Conservation (phyloP, 768 basidiomycete genomes). For the Trichaptum fuscoviolaceum region DNA sequence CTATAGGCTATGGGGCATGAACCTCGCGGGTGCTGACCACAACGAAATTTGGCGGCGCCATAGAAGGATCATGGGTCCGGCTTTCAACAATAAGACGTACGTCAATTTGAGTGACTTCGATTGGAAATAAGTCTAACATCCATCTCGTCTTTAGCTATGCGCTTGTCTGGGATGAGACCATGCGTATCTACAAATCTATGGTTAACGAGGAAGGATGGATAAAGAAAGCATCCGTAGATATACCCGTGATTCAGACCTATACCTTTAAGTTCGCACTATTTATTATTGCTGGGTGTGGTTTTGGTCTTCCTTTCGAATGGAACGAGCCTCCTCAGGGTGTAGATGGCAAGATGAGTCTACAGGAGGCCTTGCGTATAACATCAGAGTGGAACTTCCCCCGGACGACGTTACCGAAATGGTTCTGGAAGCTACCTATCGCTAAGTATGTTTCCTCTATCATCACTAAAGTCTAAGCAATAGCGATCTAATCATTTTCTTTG, state of each 20-base stretch:
- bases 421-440: constrained; percentile 30
- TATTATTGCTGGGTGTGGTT: constrained; percentile 17
- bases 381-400: constrained; percentile 24
- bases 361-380: constrained; percentile 32
- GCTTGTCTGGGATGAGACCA: constrained; percentile 18
- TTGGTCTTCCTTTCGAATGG: constrained; percentile 18
- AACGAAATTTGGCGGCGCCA: constrained; percentile 17
- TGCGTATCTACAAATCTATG: constrained; percentile 16
- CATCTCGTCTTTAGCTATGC: constrained; percentile 11
- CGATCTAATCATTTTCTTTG: neutral
- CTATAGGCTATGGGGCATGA: constrained; percentile 14
- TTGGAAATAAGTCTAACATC: neutral
- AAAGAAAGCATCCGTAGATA: constrained; percentile 6
- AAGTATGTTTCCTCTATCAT: constrained; percentile 19
- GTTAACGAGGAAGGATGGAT: constrained; percentile 14
- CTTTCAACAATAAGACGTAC: constrained; percentile 16
- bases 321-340: constrained; percentile 35
- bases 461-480: neutral
- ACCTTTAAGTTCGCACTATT: constrained; percentile 16
- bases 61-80: constrained; percentile 19
- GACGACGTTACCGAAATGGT: constrained; percentile 32
- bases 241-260: constrained; percentile 12
- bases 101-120: neutral
- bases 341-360: constrained; percentile 34
- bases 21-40: constrained; percentile 13